A percentile compares a stretch with the other conserved stretches of the same genome.
phyloP scores from a whole-genome alignment of 352 stramenopile species.

The Phytophthora pseudosyringae region DNA sequence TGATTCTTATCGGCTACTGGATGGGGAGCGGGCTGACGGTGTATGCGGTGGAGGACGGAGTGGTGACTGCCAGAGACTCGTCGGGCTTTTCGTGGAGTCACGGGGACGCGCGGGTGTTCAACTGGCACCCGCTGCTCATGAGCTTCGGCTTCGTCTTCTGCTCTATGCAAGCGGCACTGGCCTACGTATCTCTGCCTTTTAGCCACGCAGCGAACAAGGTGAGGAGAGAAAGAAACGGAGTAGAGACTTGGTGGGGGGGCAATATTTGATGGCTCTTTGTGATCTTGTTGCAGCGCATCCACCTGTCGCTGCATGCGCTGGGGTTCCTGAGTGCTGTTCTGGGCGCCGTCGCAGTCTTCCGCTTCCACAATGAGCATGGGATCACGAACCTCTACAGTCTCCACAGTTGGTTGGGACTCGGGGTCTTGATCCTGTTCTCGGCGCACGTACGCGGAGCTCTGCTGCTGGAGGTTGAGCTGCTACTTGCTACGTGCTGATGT shows the following conservation, averaged over 20 bases:
- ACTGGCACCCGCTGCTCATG: constrained; percentile 91
- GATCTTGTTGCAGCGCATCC: constrained; percentile 51
- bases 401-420: constrained; percentile 87
- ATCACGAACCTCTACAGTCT: constrained; percentile 90
- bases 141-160: constrained; percentile 84
- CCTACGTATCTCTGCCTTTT: constrained; percentile 75
- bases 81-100: constrained; percentile 76
- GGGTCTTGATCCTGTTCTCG: constrained; percentile 63
- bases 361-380: constrained; percentile 86
- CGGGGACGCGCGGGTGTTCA: constrained; percentile 77
- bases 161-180: constrained; percentile 68
- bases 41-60: constrained; percentile 50
- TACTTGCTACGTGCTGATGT: not conserved
- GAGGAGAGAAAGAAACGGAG: not conserved
- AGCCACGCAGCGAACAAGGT: constrained; percentile 75
- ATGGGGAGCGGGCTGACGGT: constrained; percentile 72
- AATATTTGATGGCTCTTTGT: constrained; percentile 3
- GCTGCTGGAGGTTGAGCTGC: not conserved
- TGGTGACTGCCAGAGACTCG: constrained; percentile 52
- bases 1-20: constrained; percentile 78
- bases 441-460: constrained; percentile 41
- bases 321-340: constrained; percentile 66
- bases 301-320: constrained; percentile 71
- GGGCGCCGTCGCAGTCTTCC: constrained; percentile 77
- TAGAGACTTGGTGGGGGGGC: not conserved